Evolutionary conservation across 306 rosid genomes (phyloP), one percentile per base, ranked within the genome.

Genomic region (Canavalia ensiformis): DNA sequence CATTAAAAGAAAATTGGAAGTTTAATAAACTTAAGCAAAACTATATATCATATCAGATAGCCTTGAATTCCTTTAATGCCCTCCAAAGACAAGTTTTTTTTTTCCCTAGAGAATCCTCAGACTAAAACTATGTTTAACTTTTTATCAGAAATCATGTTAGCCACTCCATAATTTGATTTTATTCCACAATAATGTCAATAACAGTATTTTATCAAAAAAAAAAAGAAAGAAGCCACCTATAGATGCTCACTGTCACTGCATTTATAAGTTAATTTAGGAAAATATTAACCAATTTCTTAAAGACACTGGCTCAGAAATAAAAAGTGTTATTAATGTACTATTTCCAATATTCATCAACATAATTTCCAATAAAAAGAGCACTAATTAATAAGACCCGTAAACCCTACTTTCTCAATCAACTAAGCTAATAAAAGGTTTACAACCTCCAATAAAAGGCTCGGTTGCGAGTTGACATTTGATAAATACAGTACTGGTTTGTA

Each of bases 381-480:
- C n/a, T n/a, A n/a, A n/a, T n/a, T n/a, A n/a, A n/a, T n/a, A n/a
- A n/a, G n/a, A n/a, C n/a, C n/a, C n/a, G n/a, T n/a, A n/a, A n/a
- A n/a, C n/a, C n/a, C n/a, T n/a, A n/a, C 11, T 35, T 77, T 11
- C 74, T 58, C 31, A 78, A 55, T 8, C 52, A 52, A 68, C 55
- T 55, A 56, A 30, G 18, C 67, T 65, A 72, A 51, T n/a, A 49
- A 31, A n/a, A n/a, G 30, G 10, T 33, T 51, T 51, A 71, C 47
- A 50, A 3, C 18, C 76, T 50, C 44, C 33, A 33, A 50, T 34
- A 7, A 71, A 31, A 71, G 63, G 13, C 49, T 51, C 33, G 8
- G 52, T 7, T 8, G 10, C 34, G 35, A 37, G 1, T 72, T 51
- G 8, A 35, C 34, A 54, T 0, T 35, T 51, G 34, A 72, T 28